Evolutionary conservation across 139 green algal species (phyloP), one percentile per base, ranked within the genome.

Genomic region (Trebouxia sp.): DNA sequence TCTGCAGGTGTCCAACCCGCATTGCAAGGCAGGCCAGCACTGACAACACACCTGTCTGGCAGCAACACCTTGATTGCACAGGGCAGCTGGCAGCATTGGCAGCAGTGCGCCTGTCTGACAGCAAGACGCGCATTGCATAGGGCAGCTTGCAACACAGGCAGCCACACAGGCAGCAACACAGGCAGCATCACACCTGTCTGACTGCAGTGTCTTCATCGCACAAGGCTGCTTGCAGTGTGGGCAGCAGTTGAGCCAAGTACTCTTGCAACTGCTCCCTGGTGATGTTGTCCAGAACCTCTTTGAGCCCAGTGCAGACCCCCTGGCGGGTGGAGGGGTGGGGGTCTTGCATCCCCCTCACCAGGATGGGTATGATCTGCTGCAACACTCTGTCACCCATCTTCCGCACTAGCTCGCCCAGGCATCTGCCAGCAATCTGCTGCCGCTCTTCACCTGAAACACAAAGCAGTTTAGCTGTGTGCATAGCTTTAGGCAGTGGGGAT

Each of bases 311-410:
- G 87, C 92, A 96, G 78, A 96, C 92, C 32, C 92, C 89, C 86
- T 90, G 85, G 24, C 84, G 82, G 1, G 82, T 91, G 43, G 74
- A 48, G 0, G 82, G 50, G 24, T 82, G 76, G 41, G 41, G 26
- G 11, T 39, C 32, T 30, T 66, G 62, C 75, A 83, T 72, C 24
- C 79, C 66, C 15, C 92, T 80, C n/a, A 89, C 75, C 75, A 99
- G 87, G 53, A 98, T 98, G 72, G 96, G 96, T 12, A 99, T 82
- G 83, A 98, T 95, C 42, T 92, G 83, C 11, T 78, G 51, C 72
- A 99, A 87, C 69, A 98, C 91, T 55, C 96, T 91, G 72, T 98
- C 96, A 28, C 96, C 96, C 89, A 99, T 94, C 92, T 99, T 99
- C 45, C 91, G 87, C 22, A 98, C 96, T 37, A 99, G 90, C 89